Evolutionary conservation across 305 asterid genomes (phyloP).

Genomic region (Fraxinus platypoda): DNA sequence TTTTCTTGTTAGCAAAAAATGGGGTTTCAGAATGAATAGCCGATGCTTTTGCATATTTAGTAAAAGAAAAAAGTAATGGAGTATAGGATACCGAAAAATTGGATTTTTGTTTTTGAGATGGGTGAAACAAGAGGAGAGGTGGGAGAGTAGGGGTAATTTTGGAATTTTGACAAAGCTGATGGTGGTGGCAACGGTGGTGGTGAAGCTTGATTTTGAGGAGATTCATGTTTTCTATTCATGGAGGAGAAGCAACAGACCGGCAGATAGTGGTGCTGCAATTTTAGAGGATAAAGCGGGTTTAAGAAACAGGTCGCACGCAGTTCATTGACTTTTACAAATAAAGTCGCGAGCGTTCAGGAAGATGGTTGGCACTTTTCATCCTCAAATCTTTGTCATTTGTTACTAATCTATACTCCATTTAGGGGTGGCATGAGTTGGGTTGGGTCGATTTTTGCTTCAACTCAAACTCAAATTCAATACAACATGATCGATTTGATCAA

Average conservation of each 20-base stretch:
- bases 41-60: slow-evolving; percentile 25
- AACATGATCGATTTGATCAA: too few species aligned
- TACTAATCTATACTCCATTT: not conserved
- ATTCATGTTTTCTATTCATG: slow-evolving; percentile 34
- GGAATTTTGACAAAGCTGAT: slow-evolving; percentile 10
- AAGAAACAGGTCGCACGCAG: not conserved
- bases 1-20: slow-evolving; percentile 27
- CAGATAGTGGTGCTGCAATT: not conserved
- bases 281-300: not conserved
- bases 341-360: not conserved
- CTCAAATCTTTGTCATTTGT: not conserved
- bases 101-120: slow-evolving; percentile 18
- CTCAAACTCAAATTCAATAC: too few species aligned
- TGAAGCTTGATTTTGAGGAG: slow-evolving; percentile 33
- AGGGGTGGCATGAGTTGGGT: too few species aligned
- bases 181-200: slow-evolving; percentile 10
- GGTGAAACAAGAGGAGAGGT: slow-evolving; percentile 4
- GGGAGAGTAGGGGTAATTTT: slow-evolving; percentile 14
- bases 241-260: not conserved
- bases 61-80: slow-evolving; percentile 23
- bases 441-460: too few species aligned
- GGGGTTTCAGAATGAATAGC: slow-evolving; percentile 35
- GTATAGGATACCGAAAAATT: slow-evolving; percentile 18
- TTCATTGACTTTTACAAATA: not conserved
- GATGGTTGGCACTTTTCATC: not conserved